Evolutionary conservation across 805 yeast genomes (phyloP).

Genomic region (Candida suzukii): DNA sequence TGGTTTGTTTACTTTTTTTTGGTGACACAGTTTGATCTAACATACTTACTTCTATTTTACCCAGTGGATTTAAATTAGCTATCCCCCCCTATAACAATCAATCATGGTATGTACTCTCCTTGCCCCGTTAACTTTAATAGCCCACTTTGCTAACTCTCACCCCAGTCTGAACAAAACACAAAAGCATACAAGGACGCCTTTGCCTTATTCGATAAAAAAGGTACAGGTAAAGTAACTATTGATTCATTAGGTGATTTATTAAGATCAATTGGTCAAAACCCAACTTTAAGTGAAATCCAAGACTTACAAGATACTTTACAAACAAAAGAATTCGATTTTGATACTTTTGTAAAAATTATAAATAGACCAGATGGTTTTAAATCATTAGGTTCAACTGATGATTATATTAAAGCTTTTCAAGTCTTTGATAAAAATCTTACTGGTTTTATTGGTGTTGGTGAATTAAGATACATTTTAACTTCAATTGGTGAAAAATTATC

Average conservation of each 20-base stretch:
- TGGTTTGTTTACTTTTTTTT: not conserved
- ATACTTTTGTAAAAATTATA: slow-evolving; percentile 66
- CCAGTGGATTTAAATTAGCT: too few relatives aligned
- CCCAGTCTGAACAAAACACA: slow-evolving; percentile 8
- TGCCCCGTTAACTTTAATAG: too few relatives aligned
- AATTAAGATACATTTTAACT: slow-evolving; percentile 88
- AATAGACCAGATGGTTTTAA: slow-evolving; percentile 86
- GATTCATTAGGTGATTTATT: slow-evolving; percentile 86
- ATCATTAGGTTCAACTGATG: slow-evolving; percentile 83
- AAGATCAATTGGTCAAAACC: slow-evolving; percentile 97
- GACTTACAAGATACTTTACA: slow-evolving; percentile 37
- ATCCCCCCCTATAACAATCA: too few relatives aligned
- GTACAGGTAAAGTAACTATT: slow-evolving; percentile 82
- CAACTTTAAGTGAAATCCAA: slow-evolving; percentile 82
- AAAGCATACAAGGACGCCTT: slow-evolving; percentile 82
- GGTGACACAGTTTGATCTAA: not conserved
- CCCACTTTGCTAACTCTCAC: not conserved
- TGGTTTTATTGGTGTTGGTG: slow-evolving; percentile 96
- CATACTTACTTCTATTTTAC: too few relatives aligned
- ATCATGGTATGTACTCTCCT: too few relatives aligned
- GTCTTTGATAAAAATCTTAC: slow-evolving; percentile 95
- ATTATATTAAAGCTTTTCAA: slow-evolving; percentile 92
- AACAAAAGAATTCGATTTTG: slow-evolving; percentile 55
- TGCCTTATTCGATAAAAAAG: slow-evolving; percentile 93
- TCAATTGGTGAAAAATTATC: slow-evolving; percentile 91